Base-by-base conservation (phyloP, 352 stramenopile genomes). In the Globisporangium alternatum region DNA sequence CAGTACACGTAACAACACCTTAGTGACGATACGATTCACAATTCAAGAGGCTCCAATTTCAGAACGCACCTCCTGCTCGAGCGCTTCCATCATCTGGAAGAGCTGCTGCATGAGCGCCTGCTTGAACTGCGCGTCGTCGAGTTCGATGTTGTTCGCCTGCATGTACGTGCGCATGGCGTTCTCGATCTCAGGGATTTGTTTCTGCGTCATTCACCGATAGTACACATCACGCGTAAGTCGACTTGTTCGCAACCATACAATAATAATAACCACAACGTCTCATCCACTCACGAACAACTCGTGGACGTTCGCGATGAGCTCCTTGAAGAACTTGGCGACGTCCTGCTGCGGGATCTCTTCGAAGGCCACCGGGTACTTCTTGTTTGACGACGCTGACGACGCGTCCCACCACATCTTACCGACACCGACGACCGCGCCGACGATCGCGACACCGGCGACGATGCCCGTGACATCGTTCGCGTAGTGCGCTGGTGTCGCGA, bases 401-500 rank as follows among this genome's bases (percentile, higher is more conserved):
- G 83, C 84, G 63, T 92, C 81, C 83, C 83, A 93, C 81, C 84
- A 93, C 81, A 95, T 95, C 62, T 95, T 93, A 3, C 81, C 86
- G 0, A 95, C 83, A 15, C 84, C 83, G 5, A 90, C 60, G 19
- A 92, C 64, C 12, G 83, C 84, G 12, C 84, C 76, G 10, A 91
- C 75, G 25, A 90, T 71, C 9, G 86, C 86, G 28, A 95, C 80
- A 37, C 81, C 78, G 5, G 79, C 81, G 21, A 93, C 76, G 44
- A 93, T 69, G 30, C 75, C 79, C 22, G 84, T 89, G 43, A 83
- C 75, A 51, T 93, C 84, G 49, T 73, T 76, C 8, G 71, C 64
- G 10, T 76, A 57, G 66, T 86, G 70, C 39, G 68, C 61, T 17
- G 72, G 68, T 15, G 56, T 56, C 33, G 13, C 22, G 39, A 44